Conservation (phyloP, 73 alveolate species). For the Tetrahymena borealis region DNA sequence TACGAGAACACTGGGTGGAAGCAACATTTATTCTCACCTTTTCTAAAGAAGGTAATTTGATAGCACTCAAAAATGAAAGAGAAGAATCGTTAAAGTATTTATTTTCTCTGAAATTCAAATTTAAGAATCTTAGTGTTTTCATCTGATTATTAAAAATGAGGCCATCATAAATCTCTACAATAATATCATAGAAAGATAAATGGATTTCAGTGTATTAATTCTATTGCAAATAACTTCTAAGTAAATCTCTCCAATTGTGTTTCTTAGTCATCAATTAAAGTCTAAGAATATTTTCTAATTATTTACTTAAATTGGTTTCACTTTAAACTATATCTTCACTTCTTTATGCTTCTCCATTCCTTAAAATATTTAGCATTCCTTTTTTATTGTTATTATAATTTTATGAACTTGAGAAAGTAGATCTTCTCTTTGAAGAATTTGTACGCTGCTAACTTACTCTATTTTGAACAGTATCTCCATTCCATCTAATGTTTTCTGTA, state of each 20-base stretch:
- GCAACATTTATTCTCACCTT: background rate
- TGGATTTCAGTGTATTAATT: background rate
- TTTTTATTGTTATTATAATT: background rate
- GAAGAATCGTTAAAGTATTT: background rate
- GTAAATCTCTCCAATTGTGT: background rate
- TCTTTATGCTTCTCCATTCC: background rate
- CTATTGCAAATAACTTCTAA: background rate
- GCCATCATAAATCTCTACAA: background rate
- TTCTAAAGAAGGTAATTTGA: background rate
- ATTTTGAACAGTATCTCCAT: background rate
- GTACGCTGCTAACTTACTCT: background rate
- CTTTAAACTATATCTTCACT: background rate
- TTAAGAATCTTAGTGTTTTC: background rate
- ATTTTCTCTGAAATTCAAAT: background rate
- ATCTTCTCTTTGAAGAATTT: background rate
- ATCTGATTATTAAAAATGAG: background rate
- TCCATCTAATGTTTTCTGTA: background rate
- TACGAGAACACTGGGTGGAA: background rate
- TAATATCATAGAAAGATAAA: background rate
- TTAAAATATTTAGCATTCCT: background rate
- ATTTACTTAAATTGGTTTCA: background rate
- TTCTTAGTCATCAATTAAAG: background rate
- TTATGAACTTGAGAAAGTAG: background rate
- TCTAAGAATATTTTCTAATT: background rate
- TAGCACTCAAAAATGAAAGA: background rate